Base-by-base conservation (phyloP, 106 monocot species). In the Dioscorea dumetorum region DNA sequence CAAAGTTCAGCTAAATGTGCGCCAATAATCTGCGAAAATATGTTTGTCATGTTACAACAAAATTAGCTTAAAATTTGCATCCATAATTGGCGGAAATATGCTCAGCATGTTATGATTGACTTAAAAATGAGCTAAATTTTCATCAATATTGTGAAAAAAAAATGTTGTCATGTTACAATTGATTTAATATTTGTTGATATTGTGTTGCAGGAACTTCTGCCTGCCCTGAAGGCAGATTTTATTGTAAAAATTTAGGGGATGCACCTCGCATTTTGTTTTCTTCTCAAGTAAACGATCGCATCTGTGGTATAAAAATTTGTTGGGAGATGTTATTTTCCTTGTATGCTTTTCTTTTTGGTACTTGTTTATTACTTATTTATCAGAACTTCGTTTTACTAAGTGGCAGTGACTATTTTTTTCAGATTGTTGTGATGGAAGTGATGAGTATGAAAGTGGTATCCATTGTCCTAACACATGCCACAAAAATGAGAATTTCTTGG, bases 361-460 rank as follows among this genome's bases (percentile, higher is more conserved):
- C 22, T 35, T 68, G 18, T 52, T 61, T 18, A 12, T 31, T 22
- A 0, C 22, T 56, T 14, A 21, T 76, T 70, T 53, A 18, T 54
- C 54, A 41, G 41, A 2, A 41, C 15, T 19, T 14, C 19, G 18
- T 19, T 54, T 58, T 58, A 31, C 15, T 70, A 8, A 33, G 22
- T 33, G 41, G 9, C 34, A 34, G 17, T 33, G 18, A 49, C 5
- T 33, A 0, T 32, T 69, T 16, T 66, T 5, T 67, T 8, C 71
- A 95, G 95, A 95, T 84, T 95, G 95, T 70, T 91, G 95, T 67
- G 91, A 91, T 84, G 95, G 91, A 78, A 91, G 86, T 67, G 95
- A 95, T 74, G 95, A 95, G 51, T 88, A 91, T 65, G 82, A 88
- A 54, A 77, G 80, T 48, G 73, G 73, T 24, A 60, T 82, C 14